Evolutionary conservation across 2,329 filamentous ascomycete genomes (phyloP), one percentile per base, ranked within the genome.

Genomic region (Myriosclerotinia scirpicola): DNA sequence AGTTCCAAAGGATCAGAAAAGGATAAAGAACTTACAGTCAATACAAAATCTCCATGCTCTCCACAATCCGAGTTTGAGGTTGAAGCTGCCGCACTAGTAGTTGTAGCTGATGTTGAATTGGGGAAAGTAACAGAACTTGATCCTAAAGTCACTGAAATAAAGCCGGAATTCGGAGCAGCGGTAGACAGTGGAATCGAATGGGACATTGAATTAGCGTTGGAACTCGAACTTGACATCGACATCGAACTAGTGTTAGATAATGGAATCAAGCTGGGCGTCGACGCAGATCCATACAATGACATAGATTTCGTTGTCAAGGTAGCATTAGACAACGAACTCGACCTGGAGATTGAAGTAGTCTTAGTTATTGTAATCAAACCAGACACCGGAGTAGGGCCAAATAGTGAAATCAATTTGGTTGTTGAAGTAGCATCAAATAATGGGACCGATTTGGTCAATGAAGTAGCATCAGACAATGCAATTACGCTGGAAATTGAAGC

Each of bases 41-140:
- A 59, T 3, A 68, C 68, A 48, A 75, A 76, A 56, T 74, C 68
- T 54, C 72, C 73, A 54, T 66, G 56, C 56, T 74, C 71, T 44
- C 73, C 73, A 60, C 75, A 75, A 8, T 54, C 59, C 40, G 67
- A 69, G 38, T 72, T 46, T 11, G 65, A 66, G 15, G 70, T 50
- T 20, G 67, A 60, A n/a, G 64, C 44, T 40, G 8, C n/a, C 9
- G 17, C 15, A 17, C n/a, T 22, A 11, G 65, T 48, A 54, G 67
- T 67, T 34, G 68, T 64, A 36, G 67, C 40, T 22, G 69, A 62
- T 11, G 66, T 67, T 26, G 69, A 66, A 6, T 68, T 67, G 40
- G n/a, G 36, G 26, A 15, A 66, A 22, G 40, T 30, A 11, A n/a
- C 11, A 2, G 26, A 59, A 34, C 42, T 22, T n/a, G 42, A 7